A percentile compares a stretch with the other conserved stretches of the same genome.
These are phyloP conservation scores for Colletotrichum spinosum DNA, from an alignment of 2,329 filamentous ascomycete species.

Conservation along the genomic window DNA sequence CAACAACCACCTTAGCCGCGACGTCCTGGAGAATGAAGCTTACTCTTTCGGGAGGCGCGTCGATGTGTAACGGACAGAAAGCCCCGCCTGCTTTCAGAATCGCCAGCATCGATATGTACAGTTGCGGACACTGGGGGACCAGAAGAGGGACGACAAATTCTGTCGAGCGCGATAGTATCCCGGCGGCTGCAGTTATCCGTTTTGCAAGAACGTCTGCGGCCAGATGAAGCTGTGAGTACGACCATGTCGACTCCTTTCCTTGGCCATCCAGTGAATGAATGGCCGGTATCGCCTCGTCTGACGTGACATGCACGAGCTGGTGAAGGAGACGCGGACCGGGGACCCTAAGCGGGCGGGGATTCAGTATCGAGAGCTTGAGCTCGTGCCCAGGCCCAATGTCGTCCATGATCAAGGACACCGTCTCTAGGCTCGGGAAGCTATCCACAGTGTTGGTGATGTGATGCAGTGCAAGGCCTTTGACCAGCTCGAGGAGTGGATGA, in stretches of 20 bases:
- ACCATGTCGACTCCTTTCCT: constrained; percentile 59
- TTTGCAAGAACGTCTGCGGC: constrained; percentile 67
- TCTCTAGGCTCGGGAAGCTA: constrained; percentile 11
- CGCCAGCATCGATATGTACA: constrained; percentile 83
- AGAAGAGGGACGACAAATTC: constrained; percentile 76
- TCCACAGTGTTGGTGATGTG: constrained; percentile 3
- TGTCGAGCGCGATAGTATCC: background rate
- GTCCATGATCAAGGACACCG: constrained; percentile 16
- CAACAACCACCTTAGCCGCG: constrained; percentile 75
- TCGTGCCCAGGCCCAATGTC: constrained; percentile 9
- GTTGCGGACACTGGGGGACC: constrained; percentile 78
- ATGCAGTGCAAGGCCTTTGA: background rate
- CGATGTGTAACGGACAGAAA: constrained; percentile 86
- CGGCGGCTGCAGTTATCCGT: constrained; percentile 52
- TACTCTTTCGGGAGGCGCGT: constrained; percentile 81
- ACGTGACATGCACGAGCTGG: constrained; percentile 66
- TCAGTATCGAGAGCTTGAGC: constrained; percentile 56
- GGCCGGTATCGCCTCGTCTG: constrained; percentile 56
- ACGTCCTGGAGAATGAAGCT: constrained; percentile 86
- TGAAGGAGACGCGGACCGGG: constrained; percentile 61
- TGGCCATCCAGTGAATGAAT: constrained; percentile 68
- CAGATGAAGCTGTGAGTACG: constrained; percentile 72
- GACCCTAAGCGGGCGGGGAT: constrained; percentile 54
- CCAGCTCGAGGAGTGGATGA: constrained; percentile 4
- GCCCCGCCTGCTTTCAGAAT: constrained; percentile 85